Percentiles rank a stretch among this genome's conserved stretches.
phyloP scores from a whole-genome alignment of 169 alveolate genomes.

The Plasmodium coatneyi region DNA sequence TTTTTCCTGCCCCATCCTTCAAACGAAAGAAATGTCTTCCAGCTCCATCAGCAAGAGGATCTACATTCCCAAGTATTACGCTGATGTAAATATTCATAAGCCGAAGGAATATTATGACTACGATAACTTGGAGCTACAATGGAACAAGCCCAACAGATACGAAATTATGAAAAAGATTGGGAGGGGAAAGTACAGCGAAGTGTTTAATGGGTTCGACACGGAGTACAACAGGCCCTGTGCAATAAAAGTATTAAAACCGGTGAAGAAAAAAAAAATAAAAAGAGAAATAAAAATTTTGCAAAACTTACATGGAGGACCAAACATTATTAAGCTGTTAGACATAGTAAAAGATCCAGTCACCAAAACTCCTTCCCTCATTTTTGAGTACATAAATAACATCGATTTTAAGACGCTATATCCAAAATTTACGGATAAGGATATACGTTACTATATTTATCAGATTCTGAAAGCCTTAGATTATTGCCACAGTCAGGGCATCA shows the following conservation, averaged over 20 bases:
- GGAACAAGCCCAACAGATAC: constrained; percentile 94
- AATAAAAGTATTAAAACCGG: constrained; percentile 97
- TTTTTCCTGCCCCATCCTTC: too few species aligned
- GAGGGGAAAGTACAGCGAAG: constrained; percentile 99
- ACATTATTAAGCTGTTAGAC: constrained; percentile 93
- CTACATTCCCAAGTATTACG: constrained; percentile 81
- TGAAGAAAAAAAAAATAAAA: constrained; percentile 95
- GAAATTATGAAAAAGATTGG: constrained; percentile 97
- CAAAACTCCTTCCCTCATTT: constrained; percentile 94
- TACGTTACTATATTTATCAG: constrained; percentile 95
- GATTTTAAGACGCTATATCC: constrained; percentile 96
- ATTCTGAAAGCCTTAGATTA: constrained; percentile 96
- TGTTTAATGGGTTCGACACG: constrained; percentile 93
- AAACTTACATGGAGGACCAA: constrained; percentile 96
- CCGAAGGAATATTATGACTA: constrained; percentile 94
- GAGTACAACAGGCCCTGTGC: constrained; percentile 90
- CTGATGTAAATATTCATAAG: constrained; percentile 89
- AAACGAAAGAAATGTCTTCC: constrained; percentile 26
- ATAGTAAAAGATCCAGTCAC: constrained; percentile 97
- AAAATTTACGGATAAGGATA: constrained; percentile 94
- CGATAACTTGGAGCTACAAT: constrained; percentile 90
- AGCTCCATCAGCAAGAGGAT: constrained; percentile 72
- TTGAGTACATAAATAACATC: constrained; percentile 91
- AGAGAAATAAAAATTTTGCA: constrained; percentile 97
- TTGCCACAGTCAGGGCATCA: constrained; percentile 98